Conservation (phyloP, 768 basidiomycete genomes). For the Mycena epipterygia region DNA sequence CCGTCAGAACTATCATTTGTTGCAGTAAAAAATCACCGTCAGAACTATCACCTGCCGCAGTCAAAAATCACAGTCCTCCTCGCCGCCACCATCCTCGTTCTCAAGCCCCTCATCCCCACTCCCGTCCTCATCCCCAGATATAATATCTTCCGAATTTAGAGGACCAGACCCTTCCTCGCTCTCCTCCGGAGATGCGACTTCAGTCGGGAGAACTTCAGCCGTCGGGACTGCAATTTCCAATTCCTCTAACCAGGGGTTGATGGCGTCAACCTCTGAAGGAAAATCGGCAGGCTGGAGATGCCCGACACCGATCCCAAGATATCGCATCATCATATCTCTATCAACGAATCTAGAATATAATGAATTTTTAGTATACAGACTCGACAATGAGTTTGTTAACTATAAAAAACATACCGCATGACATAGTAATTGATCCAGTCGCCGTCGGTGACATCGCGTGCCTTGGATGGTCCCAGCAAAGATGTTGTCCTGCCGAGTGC, state of each 20-base stretch:
- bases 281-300: constrained; percentile 35
- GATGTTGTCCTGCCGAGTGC: constrained; percentile 25
- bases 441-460: background rate
- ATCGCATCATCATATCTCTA: constrained; percentile 21
- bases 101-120: background rate
- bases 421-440: constrained; percentile 16
- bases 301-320: constrained; percentile 47
- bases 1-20: background rate
- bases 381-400: no score
- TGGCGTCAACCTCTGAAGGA: background rate
- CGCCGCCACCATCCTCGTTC: background rate
- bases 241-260: background rate
- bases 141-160: background rate
- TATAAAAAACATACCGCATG: background rate
- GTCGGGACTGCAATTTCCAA: background rate
- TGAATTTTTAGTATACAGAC: background rate
- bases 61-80: constrained; percentile 2
- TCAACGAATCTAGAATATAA: background rate
- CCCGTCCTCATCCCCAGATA: background rate
- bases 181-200: background rate
- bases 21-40: no score
- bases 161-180: no score
- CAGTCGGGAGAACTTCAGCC: background rate
- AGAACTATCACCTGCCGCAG: no score
- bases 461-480: background rate